These are phyloP conservation scores for Saccharomycopsis phalli DNA, from an alignment of 1,139 yeast species.

Conservation along the genomic window DNA sequence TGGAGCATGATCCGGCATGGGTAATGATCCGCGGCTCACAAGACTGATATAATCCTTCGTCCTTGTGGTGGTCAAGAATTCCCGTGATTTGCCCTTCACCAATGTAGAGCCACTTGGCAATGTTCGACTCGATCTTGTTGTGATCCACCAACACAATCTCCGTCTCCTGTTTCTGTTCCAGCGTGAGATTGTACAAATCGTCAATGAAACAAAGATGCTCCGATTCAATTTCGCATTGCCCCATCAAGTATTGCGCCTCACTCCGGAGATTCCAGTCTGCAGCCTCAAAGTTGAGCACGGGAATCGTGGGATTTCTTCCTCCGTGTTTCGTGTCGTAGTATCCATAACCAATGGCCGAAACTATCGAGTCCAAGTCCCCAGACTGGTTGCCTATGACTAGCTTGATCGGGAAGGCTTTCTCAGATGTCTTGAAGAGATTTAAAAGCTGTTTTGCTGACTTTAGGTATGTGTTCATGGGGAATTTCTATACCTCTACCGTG, in stretches of 20 bases:
- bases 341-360: slow-evolving; percentile 42
- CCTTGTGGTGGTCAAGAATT: slow-evolving; percentile 52
- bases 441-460: slow-evolving; percentile 1
- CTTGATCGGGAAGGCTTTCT: background rate
- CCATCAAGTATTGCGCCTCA: slow-evolving; percentile 38
- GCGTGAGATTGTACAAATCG: slow-evolving; percentile 5
- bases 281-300: slow-evolving; percentile 43
- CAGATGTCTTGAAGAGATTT: background rate
- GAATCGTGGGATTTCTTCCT: slow-evolving; percentile 25
- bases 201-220: slow-evolving; percentile 27
- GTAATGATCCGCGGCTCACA: slow-evolving; percentile 40
- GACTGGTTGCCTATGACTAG: slow-evolving; percentile 21
- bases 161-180: background rate
- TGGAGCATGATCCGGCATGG: slow-evolving; percentile 44
- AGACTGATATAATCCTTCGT: slow-evolving; percentile 34
- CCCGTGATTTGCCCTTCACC: slow-evolving; percentile 33
- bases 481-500: too few relatives aligned
- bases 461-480: background rate
- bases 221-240: slow-evolving; percentile 29
- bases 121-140: slow-evolving; percentile 9
- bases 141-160: slow-evolving; percentile 18
- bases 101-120: slow-evolving; percentile 3
- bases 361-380: slow-evolving; percentile 54
- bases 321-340: slow-evolving; percentile 21
- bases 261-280: slow-evolving; percentile 40